Evolutionary conservation across 2,329 filamentous ascomycete species (phyloP), one percentile per base, ranked within the genome.

Genomic region (Whalleya microplaca): DNA sequence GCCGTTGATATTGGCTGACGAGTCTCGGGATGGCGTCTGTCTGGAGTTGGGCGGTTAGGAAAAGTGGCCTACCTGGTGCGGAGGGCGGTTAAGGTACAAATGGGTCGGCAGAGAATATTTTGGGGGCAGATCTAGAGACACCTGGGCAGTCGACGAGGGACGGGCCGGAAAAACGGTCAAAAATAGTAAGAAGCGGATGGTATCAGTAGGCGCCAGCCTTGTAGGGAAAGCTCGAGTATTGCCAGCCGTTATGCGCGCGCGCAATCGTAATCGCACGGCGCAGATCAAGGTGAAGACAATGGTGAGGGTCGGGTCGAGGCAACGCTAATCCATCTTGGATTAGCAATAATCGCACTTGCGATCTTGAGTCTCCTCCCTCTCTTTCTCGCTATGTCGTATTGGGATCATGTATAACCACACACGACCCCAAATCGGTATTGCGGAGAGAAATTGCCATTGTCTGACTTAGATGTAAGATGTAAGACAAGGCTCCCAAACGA

Each of bases 1-100:
- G 72, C 72, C 70, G 70, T 73, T 73, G 75, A 79, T 76, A 84
- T 83, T 84, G 81, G 81, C 75, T 77, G 70, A 67, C 64, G 62
- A 64, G 66, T 66, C 67, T 72, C 66, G 71, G 69, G 68, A 75
- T 73, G 75, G 78, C 76, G 77, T 76, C 71, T 79, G 76, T 81
- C 73, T 79, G 73, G 71, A 72, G 72, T 68, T 66, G 74, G 77
- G 78, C 76, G 77, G 77, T 72, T 79, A 80, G 66, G 63, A 71
- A 66, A 66, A 63, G 63, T 63, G 64, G 62, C 58, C 60, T 63
- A 61, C 58, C 60, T 62, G 56, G 56, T 52, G 63, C 63, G 64
- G 67, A 73, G 66, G 71, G 72, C 71, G 71, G 71, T 65, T 73
- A 73, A 66, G 55, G 60, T 61, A 66, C 63, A 62, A 66, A 54